Evolutionary conservation across 306 rosid species (phyloP).

Genomic region (Pyrus pyrifolia): DNA sequence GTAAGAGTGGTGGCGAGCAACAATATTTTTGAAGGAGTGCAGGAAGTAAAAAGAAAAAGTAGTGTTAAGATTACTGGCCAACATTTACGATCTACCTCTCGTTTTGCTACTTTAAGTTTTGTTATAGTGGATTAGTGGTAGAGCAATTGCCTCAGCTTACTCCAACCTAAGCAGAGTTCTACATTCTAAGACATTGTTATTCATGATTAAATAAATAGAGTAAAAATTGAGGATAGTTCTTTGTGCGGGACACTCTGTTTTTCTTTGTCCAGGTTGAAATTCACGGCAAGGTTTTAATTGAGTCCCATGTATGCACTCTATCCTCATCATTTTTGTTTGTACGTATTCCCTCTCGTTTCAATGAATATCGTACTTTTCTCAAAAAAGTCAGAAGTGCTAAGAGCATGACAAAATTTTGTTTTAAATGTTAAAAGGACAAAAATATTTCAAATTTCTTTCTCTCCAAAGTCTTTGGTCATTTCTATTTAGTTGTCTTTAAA

Average conservation of each 20-base stretch:
- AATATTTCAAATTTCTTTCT: not conserved
- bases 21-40: too few species aligned
- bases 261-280: too few species aligned
- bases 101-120: not conserved
- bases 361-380: too few species aligned
- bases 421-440: not conserved
- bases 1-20: too few species aligned
- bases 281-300: too few species aligned
- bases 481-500: not conserved
- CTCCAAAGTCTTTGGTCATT: not conserved
- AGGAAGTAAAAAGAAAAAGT: too few species aligned
- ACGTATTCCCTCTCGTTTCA: too few species aligned
- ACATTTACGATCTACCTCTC: not conserved
- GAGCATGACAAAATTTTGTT: not conserved
- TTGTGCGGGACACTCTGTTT: too few species aligned
- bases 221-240: not conserved
- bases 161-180: not conserved
- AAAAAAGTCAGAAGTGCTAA: not conserved
- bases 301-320: too few species aligned
- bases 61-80: too few species aligned
- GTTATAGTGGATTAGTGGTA: not conserved
- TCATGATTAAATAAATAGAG: not conserved
- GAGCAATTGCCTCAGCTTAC: not conserved
- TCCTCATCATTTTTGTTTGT: too few species aligned
- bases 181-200: not conserved